Evolutionary conservation across 306 rosid genomes (phyloP).

Genomic region (Spatholobus suberectus): DNA sequence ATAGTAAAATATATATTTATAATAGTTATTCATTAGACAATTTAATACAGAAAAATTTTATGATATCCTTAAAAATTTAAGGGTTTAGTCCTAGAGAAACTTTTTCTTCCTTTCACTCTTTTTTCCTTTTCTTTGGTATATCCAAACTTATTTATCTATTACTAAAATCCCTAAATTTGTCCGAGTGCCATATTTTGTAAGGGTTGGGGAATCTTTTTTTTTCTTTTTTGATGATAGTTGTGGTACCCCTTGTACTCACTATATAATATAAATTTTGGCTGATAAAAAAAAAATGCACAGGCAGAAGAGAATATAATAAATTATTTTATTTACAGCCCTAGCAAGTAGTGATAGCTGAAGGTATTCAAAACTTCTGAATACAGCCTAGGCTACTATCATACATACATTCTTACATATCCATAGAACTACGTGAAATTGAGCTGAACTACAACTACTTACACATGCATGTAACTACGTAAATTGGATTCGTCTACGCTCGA

Average conservation of each 20-base stretch:
- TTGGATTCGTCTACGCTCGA: background rate
- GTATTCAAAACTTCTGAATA: background rate
- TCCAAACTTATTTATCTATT: too few relatives aligned
- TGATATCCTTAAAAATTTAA: too few relatives aligned
- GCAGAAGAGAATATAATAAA: background rate
- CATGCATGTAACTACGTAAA: background rate
- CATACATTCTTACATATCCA: background rate
- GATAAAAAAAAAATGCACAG: background rate
- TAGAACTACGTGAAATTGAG: background rate
- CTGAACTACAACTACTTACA: background rate
- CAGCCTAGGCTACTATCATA: conserved; percentile 6
- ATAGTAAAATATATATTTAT: too few relatives aligned
- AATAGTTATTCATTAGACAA: background rate
- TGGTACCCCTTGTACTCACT: too few relatives aligned
- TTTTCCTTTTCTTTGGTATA: too few relatives aligned
- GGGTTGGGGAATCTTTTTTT: too few relatives aligned
- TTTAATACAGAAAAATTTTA: background rate
- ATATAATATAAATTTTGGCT: too few relatives aligned
- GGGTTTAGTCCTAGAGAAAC: too few relatives aligned
- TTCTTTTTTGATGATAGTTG: too few relatives aligned
- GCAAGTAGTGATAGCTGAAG: too few relatives aligned
- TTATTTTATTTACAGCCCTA: conserved; percentile 23
- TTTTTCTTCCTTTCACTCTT: background rate
- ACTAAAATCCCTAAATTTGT: too few relatives aligned
- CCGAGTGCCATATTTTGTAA: too few relatives aligned